phyloP scores from a whole-genome alignment of 331 rosid species.

The Quercus tomentella region DNA sequence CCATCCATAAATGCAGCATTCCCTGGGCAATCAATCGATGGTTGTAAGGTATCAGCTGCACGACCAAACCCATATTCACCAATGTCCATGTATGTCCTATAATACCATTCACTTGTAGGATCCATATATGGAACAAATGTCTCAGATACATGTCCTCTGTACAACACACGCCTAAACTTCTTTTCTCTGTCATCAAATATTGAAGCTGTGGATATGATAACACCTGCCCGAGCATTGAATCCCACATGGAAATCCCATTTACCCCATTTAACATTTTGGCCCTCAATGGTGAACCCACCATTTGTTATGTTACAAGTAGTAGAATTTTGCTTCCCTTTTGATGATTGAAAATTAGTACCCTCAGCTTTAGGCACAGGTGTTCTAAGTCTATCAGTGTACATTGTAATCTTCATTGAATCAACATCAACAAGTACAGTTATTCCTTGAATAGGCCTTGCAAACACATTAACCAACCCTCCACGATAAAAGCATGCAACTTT shows the following conservation, averaged over 20 bases:
- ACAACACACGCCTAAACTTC: constrained; percentile 52
- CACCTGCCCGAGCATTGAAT: constrained; percentile 77
- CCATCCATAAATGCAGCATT: constrained; percentile 73
- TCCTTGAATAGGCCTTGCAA: constrained; percentile 21
- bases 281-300: constrained; percentile 44
- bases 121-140: constrained; percentile 90
- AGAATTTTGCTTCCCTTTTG: constrained; percentile 19
- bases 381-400: constrained; percentile 53
- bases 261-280: constrained; percentile 62
- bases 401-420: constrained; percentile 62
- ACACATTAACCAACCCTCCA: constrained; percentile 14
- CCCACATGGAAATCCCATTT: constrained; percentile 80
- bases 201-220: constrained; percentile 73
- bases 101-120: constrained; percentile 78
- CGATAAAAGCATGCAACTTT: constrained; percentile 65
- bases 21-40: constrained; percentile 61
- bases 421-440: constrained; percentile 55
- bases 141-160: constrained; percentile 86
- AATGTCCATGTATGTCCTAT: constrained; percentile 74
- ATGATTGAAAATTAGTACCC: constrained; percentile 56
- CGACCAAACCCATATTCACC: constrained; percentile 94
- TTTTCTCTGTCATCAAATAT: constrained; percentile 44
- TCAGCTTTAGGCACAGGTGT: constrained; percentile 73
- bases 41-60: constrained; percentile 64
- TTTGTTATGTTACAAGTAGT: constrained; percentile 25